Percentiles rank a stretch among this genome's conserved stretches.
Evolutionary conservation across 495 filamentous ascomycete genomes (phyloP).

Genomic region (Trichoderma asperelloides): DNA sequence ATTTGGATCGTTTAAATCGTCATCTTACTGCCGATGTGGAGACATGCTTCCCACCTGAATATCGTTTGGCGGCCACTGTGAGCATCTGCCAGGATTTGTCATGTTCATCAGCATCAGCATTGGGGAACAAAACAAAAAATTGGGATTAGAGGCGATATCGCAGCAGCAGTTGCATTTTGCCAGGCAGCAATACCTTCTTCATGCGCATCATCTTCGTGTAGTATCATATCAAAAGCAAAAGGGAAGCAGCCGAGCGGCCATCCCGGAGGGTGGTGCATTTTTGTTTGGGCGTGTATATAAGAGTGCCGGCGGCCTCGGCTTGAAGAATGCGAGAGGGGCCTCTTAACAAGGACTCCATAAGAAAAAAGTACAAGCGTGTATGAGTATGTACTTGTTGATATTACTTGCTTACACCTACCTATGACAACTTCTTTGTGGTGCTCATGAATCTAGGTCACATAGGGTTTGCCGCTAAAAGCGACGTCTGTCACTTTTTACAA

Average conservation of each 20-base stretch:
- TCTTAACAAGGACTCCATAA: background rate
- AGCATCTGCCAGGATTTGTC: background rate
- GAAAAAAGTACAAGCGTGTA: background rate
- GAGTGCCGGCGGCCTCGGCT: constrained; percentile 5
- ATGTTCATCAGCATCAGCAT: background rate
- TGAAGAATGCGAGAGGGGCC: background rate
- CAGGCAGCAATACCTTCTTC: background rate
- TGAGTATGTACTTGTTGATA: background rate
- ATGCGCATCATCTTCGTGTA: background rate
- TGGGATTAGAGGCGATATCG: background rate
- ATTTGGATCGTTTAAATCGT: background rate
- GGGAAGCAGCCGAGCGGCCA: background rate
- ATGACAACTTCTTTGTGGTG: background rate
- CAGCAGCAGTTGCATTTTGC: background rate
- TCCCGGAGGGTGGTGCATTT: background rate
- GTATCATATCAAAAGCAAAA: background rate
- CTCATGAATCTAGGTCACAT: background rate
- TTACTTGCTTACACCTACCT: background rate
- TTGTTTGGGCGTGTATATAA: constrained; percentile 4
- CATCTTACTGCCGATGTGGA: background rate
- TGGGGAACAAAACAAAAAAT: background rate
- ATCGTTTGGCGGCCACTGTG: background rate
- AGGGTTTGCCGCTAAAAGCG: background rate
- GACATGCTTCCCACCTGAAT: background rate
- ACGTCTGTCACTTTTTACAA: constrained; percentile 1